Base-by-base conservation (phyloP, 345 rosid species). In the Microcos paniculata region DNA sequence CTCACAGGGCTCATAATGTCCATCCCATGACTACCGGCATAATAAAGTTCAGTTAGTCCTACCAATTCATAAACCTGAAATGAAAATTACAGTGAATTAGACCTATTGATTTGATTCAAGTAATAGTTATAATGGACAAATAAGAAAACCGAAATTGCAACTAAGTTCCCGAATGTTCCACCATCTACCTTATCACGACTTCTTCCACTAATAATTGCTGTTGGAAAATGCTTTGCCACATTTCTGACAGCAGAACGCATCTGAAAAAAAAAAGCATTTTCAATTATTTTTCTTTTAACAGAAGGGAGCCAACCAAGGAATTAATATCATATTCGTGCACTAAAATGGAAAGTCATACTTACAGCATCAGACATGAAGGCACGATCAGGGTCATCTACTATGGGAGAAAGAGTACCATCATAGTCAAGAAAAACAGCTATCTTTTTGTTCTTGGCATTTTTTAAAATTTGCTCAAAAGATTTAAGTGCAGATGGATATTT, bases 11-110 rank as follows among this genome's bases (percentile, higher is more conserved):
- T 89, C 89, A 88, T 86, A 14, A 96, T 94, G 88, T 96, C 99
- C 99, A 96, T 96, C 52, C 98, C 99, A 80, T 96, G 99, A 78
- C 99, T 92, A 80, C 99, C 99, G n/a, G 98, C 99, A 82, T 96
- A 96, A 74, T 84, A 88, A 49, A 94, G 97, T 80, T 96, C 98
- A 61, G 89, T 92, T 86, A 96, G 88, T 86, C 95, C 94, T 82
- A 94, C 93, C 87, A 96, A 83, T 71, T 90, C 81, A 76, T 79
- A 92, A 15, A 92, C 99, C 99, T 95, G 89, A 70, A 81, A 65
- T 31, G 26, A 4, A 35, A 35, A 43, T 8, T n/a, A 57, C 58
- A 65, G n/a, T 35, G 28, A 38, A 49, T 76, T 31, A 80, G 70
- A 52, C 49, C 23, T 31, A 56, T 57, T 16, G 51, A 43, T n/a